Evolutionary conservation across 2,329 filamentous ascomycete genomes (phyloP).

Genomic region (Calonectria naviculata): DNA sequence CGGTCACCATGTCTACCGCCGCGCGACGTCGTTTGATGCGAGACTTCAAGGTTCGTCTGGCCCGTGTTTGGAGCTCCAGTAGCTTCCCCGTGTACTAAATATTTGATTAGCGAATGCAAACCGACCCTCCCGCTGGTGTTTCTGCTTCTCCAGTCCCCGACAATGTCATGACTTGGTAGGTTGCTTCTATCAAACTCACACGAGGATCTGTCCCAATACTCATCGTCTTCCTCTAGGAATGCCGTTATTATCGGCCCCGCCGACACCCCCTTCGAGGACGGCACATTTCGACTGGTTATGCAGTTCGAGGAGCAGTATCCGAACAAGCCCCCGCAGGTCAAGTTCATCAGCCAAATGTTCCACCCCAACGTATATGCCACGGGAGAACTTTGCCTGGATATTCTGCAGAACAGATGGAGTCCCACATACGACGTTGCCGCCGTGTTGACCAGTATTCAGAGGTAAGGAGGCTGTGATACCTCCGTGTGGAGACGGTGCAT

Average conservation of each 20-base stretch:
- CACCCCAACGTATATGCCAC: conserved; percentile 99
- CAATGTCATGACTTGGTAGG: conserved; percentile 96
- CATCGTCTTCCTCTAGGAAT: conserved; percentile 72
- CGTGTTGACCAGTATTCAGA: conserved; percentile 97
- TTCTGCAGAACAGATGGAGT: conserved; percentile 98
- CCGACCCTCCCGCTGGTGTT: conserved; percentile 95
- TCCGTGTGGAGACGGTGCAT: not conserved
- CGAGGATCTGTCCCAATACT: conserved; percentile 23
- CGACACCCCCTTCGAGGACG: conserved; percentile 98
- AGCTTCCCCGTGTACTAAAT: conserved; percentile 20
- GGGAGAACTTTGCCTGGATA: conserved; percentile 95
- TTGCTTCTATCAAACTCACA: conserved; percentile 21
- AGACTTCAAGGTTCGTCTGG: conserved; percentile 90
- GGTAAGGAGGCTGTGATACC: conserved; percentile 60
- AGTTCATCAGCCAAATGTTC: conserved; percentile 99
- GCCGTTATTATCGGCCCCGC: conserved; percentile 97
- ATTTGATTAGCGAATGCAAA: conserved; percentile 88
- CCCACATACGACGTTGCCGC: conserved; percentile 98
- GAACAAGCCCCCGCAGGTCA: conserved; percentile 97
- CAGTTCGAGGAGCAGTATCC: conserved; percentile 99
- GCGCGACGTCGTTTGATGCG: conserved; percentile 97
- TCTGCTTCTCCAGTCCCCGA: conserved; percentile 96
- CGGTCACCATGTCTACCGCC: conserved; percentile 78
- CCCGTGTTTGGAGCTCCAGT: not conserved
- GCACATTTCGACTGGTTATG: conserved; percentile 97